These are phyloP conservation scores for Diaporthe nobilis DNA, from an alignment of 2,329 filamentous ascomycete species.

Conservation along the genomic window DNA sequence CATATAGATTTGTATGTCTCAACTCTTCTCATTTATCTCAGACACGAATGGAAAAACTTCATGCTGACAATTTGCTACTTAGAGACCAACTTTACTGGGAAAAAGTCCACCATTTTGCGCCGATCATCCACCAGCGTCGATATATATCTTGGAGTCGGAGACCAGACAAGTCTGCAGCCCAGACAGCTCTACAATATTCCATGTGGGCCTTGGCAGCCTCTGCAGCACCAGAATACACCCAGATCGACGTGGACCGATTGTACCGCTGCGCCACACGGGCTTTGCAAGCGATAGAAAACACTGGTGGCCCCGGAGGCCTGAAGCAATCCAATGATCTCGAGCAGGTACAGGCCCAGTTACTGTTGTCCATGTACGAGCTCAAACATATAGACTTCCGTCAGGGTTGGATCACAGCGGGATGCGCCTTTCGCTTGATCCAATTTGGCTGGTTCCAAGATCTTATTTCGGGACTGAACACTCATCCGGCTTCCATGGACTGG, in stretches of 20 bases:
- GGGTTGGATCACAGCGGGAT: not conserved
- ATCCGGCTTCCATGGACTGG: not conserved
- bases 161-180: not conserved
- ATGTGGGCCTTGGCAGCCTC: constrained; percentile 4
- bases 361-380: not conserved
- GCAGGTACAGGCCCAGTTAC: not conserved
- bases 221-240: not conserved
- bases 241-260: not conserved
- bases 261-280: not conserved
- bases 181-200: not conserved
- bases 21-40: not conserved
- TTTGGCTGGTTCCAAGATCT: constrained; percentile 14
- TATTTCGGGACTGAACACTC: not conserved
- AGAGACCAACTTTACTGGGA: not conserved
- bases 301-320: too few relatives aligned
- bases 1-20: not conserved
- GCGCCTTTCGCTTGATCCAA: not conserved
- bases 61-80: not conserved
- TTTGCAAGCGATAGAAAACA: not conserved
- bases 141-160: not conserved
- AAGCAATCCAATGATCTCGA: not conserved
- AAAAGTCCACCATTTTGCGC: not conserved
- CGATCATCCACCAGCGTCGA: not conserved
- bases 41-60: not conserved
- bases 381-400: not conserved